Base-by-base conservation (phyloP, 371 early-diverging fungal species). In the Fennellomyces sp. region DNA sequence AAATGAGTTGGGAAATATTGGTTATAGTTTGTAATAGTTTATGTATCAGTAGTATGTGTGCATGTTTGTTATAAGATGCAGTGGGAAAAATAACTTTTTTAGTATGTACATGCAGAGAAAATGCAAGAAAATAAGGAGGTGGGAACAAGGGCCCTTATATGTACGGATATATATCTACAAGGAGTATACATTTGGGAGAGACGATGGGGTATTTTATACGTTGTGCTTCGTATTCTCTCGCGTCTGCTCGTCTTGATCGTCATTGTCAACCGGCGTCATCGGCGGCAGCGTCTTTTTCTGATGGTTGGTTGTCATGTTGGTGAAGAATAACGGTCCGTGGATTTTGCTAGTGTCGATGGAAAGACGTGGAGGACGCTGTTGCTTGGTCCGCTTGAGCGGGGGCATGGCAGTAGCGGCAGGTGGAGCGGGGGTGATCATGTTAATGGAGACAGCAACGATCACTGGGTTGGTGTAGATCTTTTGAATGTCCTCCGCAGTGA, bases 241-340 rank as follows among this genome's bases (percentile, higher is more conserved):
- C 28, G 52, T 51, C 13, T 41, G 52, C 15, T 60, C 60, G n/a
- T 36, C 21, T 5, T 50, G 35, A 36, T 58, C 50, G 27, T 58
- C 60, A 10, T 61, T 25, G 13, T 54, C 53, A 15, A 45, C 28
- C 5, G 49, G 31, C 10, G 58, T 48, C 10, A 45, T 45, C 3
- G 45, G 45, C n/a, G 35, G 55, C 52, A 49, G 31, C 1, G 33
- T 29, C 29, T 65, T 57, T 54, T 72, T 60, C 55, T 70, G 58
- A 54, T 77, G 75, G 30, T 79, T 71, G 15, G 80, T 79, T 17
- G 80, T 72, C 63, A 79, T 56, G 15, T 60, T 68, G 38, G 80
- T 79, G 39, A 79, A 70, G 36, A 69, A 79, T 8, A 79, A 63
- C n/a, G 80, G 80, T 1, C 74, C 76, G 12, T 63, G 61, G 21